Base-by-base conservation (phyloP, 2,329 filamentous ascomycete genomes). In the Bipolaris oryzae region DNA sequence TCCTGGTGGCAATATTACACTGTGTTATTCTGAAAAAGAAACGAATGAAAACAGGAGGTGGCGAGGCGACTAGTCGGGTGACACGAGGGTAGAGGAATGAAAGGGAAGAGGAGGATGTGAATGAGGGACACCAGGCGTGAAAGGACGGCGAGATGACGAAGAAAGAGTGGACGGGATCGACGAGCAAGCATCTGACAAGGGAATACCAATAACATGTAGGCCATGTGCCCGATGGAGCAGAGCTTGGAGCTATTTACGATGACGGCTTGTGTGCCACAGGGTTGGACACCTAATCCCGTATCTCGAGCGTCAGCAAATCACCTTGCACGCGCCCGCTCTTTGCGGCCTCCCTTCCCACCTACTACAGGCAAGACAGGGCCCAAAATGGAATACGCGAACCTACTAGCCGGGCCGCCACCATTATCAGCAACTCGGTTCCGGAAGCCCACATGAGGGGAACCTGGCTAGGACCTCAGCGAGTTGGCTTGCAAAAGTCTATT, bases 111-210 rank as follows among this genome's bases (percentile, higher is more conserved):
- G 20, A 49, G 31, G 3, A 13, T 13, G 28, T 31, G 28, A 31
- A 31, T 5, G 28, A 7, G 28, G 28, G 28, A 31, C 10, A 31
- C 10, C 10, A 13, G 28, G 50, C 39, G 21, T 28, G 53, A 48
- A 49, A 37, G 50, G 45, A 46, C 39, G 47, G 25, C n/a, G n/a
- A 49, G n/a, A 44, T 44, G 50, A 58, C 47, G 43, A 50, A 57
- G 57, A 21, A 42, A 41, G 51, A 55, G 51, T 25, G 51, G 50
- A 51, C 41, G 33, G 16, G 57, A 60, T 54, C 31, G 53, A 49
- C 57, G 46, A 46, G 34, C 18, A 38, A 34, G 45, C 34, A 37
- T 42, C 43, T 53, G 54, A 34, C 43, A 53, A 41, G 35, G 35
- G 41, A 37, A 53, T 16, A 46, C 38, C 28, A 31, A 9, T 34